Base-by-base conservation (phyloP, 2,329 filamentous ascomycete species). In the Pseudopithomyces chartarum region DNA sequence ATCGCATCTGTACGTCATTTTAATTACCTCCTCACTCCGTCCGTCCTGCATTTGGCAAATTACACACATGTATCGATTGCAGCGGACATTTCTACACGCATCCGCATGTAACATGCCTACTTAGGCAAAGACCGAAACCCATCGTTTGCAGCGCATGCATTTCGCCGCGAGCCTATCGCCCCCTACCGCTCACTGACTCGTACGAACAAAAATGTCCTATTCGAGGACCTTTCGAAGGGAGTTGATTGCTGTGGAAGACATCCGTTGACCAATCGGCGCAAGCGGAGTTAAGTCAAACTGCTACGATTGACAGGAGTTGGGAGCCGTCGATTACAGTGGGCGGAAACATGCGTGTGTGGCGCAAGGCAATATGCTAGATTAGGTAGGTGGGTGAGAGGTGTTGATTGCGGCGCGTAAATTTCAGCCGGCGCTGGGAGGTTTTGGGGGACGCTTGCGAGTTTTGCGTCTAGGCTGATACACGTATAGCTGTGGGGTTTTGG, bases 351-450 rank as follows among this genome's bases (percentile, higher is more conserved):
- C 34, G 11, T 36, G 34, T 5, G 34, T 36, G 34, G 34, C 34
- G 34, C 12, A 36, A 4, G 3, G 15, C 13, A 36, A 11, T 11
- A 3, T 36, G 15, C 34, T 36, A 5, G n/a, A 20, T 34, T 20
- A 13, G 44, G 17, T 34, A 47, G 29, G 11, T 13, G 11, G 2
- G 2, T 11, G 13, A 1, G 11, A 17, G 15, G 29, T 13, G 11
- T 47, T 11, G 44, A 34, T 47, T 22, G 29, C 29, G 19, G 44
- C 44, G 44, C 44, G 44, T 47, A 47, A 47, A 34, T 34, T 47
- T 34, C 29, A 47, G 44, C 44, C 29, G 29, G 29, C 29, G 32
- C 44, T 34, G 29, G 34, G 15, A 11, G 11, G 34, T 5, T 6
- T n/a, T 13, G 34, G 12, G 34, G 12, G 11, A 36, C 5, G 34